These are phyloP conservation scores for Acephala macrosclerotiorum DNA, from an alignment of 2,329 filamentous ascomycete genomes.

Conservation along the genomic window DNA sequence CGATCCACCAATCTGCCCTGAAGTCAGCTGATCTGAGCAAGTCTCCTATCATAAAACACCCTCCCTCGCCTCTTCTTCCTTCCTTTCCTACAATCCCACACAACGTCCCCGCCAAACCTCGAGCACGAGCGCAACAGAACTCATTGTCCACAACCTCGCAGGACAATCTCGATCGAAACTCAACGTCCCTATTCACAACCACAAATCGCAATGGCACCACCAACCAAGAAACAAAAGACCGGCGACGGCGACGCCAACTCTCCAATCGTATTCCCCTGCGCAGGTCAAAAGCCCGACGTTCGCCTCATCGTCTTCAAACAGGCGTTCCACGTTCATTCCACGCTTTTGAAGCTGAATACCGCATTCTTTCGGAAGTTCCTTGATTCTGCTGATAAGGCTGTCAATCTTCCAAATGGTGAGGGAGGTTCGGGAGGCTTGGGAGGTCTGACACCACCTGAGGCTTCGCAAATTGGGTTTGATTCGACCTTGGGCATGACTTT, in stretches of 20 bases:
- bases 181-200: no score
- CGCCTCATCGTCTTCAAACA: constrained; percentile 20
- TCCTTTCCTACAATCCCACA: not conserved
- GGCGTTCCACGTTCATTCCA: constrained; percentile 23
- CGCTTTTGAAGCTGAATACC: constrained; percentile 24
- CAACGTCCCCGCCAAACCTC: not conserved
- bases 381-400: constrained; percentile 27
- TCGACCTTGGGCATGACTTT: not conserved
- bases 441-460: not conserved
- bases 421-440: not conserved
- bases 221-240: constrained; percentile 8
- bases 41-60: no score
- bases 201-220: constrained; percentile 8
- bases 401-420: not conserved
- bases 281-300: constrained; percentile 11
- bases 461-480: not conserved
- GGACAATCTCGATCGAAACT: no score
- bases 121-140: not conserved
- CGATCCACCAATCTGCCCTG: no score
- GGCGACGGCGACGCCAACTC: not conserved
- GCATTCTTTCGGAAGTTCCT: constrained; percentile 27
- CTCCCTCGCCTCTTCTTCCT: not conserved
- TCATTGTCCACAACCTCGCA: not conserved
- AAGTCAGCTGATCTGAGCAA: not conserved
- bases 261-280: constrained; percentile 7